Evolutionary conservation across 257 asterid genomes (phyloP), one percentile per base, ranked within the genome.

Genomic region (Solanum dulcamara): DNA sequence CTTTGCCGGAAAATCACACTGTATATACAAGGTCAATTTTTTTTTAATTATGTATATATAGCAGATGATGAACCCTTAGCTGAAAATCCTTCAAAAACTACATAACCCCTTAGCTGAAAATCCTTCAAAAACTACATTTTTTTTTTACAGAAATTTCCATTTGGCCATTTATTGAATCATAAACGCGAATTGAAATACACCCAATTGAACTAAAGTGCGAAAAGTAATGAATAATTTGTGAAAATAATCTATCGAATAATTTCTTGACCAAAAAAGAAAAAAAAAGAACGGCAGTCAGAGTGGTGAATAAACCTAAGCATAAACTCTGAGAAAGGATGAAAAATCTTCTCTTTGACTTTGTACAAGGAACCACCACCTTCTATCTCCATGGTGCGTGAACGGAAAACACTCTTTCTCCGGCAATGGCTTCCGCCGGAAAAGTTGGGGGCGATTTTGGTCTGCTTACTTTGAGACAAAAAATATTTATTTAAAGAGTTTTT

Each of bases 271-370:
- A 35, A 35, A 35, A 51, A 50, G 17, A 53, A 53, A 48, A 53
- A 24, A 59, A 59, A 60, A 60, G 2, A 18, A 60, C 15, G 59
- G 66, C n/a, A 71, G 2, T 44, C 7, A 53, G 15, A 20, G 20
- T 50, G 37, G 26, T 38, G 84, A 62, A 77, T 40, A 28, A 53
- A 95, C 97, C 97, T 92, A 46, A 85, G 79, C 98, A 93, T 94
- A 85, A 95, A 95, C 62, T 91, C 91, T 70, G 93, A 86, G 88
- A 88, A 93, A 80, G 90, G 28, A 32, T 85, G 70, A 46, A 84
- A 37, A 13, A 92, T 87, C 85, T 80, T 84, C 81, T 87, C 87
- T 68, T 68, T 55, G 32, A 87, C n/a, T 81, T 64, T 53, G 28
- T 81, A 80, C 70, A 67, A 84, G 40, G n/a, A 83, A 57, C 51